A percentile compares a stretch with the other conserved stretches of the same genome.
phyloP scores from a whole-genome alignment of 805 yeast species.

The Myxozyma vanderwaltii region DNA sequence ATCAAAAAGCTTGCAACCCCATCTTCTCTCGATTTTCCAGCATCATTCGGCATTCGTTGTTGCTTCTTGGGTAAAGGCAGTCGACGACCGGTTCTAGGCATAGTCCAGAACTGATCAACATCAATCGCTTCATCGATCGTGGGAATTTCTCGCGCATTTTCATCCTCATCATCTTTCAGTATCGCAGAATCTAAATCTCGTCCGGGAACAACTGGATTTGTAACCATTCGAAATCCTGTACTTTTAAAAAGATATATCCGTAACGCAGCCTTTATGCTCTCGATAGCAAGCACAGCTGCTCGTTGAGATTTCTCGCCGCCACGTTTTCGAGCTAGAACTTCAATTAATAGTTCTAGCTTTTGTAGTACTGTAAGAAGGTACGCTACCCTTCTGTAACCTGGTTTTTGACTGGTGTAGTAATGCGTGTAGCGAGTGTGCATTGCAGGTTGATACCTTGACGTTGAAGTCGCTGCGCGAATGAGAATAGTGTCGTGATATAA shows the following conservation, averaged over 20 bases:
- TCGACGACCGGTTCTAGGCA: constrained; percentile 37
- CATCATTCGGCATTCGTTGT: background rate
- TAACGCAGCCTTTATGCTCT: constrained; percentile 37
- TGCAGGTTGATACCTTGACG: constrained; percentile 26
- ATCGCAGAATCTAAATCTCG: constrained; percentile 44
- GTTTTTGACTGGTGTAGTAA: constrained; percentile 28
- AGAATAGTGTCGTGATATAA: constrained; percentile 45
- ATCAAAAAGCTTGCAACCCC: constrained; percentile 36
- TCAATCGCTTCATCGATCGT: background rate
- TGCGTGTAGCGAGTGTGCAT: constrained; percentile 41
- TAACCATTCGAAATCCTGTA: constrained; percentile 39
- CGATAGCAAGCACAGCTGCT: constrained; percentile 37
- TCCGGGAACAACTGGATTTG: constrained; percentile 41
- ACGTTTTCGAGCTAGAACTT: constrained; percentile 41
- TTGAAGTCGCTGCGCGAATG: constrained; percentile 36
- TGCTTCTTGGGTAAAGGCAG: constrained; percentile 18
- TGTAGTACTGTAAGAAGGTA: constrained; percentile 40
- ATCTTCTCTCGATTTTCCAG: constrained; percentile 18
- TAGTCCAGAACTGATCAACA: constrained; percentile 13
- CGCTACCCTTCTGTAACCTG: constrained; percentile 39
- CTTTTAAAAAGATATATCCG: constrained; percentile 40
- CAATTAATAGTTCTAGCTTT: constrained; percentile 44
- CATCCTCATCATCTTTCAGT: constrained; percentile 30
- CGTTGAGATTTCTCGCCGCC: constrained; percentile 40
- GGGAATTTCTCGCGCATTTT: background rate